phyloP scores from a whole-genome alignment of 164 flowering plant genomes.

The Sedum album region DNA sequence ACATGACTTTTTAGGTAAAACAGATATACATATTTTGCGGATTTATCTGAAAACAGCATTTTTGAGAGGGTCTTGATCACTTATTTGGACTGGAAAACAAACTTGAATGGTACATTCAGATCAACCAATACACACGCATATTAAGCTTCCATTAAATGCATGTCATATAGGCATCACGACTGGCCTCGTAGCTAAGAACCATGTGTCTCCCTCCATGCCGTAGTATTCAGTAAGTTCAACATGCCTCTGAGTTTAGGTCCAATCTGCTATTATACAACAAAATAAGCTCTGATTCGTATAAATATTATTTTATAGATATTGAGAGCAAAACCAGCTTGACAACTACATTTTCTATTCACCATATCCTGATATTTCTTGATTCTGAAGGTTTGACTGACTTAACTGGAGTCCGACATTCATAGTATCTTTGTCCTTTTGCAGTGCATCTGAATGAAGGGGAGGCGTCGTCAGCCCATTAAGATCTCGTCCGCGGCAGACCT shows the following conservation, averaged over 20 bases:
- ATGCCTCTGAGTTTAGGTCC: not conserved
- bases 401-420: constrained; percentile 17
- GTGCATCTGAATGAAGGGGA: constrained; percentile 1
- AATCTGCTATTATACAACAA: not conserved
- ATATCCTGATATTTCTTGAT: not conserved
- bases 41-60: too few relatives aligned
- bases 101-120: too few relatives aligned
- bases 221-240: not conserved
- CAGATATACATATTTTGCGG: too few relatives aligned
- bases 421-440: not conserved
- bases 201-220: not conserved
- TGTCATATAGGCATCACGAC: not conserved
- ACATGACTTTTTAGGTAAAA: too few relatives aligned
- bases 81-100: too few relatives aligned
- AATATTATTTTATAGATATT: not conserved
- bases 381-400: constrained; percentile 17
- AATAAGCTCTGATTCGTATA: too few relatives aligned
- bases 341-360: not conserved
- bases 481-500: constrained; percentile 13
- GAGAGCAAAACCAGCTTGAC: not conserved
- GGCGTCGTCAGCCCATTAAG: constrained; percentile 15
- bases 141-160: not conserved
- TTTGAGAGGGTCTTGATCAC: too few relatives aligned
- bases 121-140: not conserved
- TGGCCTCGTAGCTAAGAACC: too few relatives aligned